Evolutionary conservation across 495 filamentous ascomycete species (phyloP), one percentile per base, ranked within the genome.

Genomic region (Trichoderma erinaceum): DNA sequence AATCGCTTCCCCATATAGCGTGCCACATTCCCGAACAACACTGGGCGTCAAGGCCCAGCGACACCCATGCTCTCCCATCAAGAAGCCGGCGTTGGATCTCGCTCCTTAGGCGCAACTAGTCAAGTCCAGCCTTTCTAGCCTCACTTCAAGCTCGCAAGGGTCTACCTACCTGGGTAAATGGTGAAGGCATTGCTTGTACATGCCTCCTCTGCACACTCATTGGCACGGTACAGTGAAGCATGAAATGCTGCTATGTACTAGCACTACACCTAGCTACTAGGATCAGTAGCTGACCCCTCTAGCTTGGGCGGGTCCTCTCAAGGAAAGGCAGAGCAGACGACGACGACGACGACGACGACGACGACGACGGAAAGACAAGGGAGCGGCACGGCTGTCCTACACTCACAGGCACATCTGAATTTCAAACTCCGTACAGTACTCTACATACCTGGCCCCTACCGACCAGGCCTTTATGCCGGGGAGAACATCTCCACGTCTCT

Each of bases 1-100:
- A 61, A 61, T 61, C 12, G 56, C 56, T 61, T 61, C 56, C 56
- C 56, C 56, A 61, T 61, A 61, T 61, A 32, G 56, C 56, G 56
- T 61, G 56, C 56, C 56, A 61, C 56, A 61, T 61, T 61, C 56
- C 56, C 56, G 56, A 61, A 61, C 2, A 23, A 61, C 56, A 61
- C 23, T 61, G 56, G 27, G 56, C 56, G 56, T 61, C 23, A 15
- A 27, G 56, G 25, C 56, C 23, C 50, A 11, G 50, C 50, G n/a
- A 11, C 44, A 48, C 50, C 56, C 56, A 61, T 61, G 56, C 56
- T 61, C 56, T 61, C 18, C 11, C n/a, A 5, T 29, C 12, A 18
- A 29, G 11, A 27, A 6, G 56, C 56, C 25, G 56, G 11, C 16
- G 25, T 61, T 61, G 56, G 56, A 61, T 61, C 56, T 61, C 56